Evolutionary conservation across 139 green algal genomes (phyloP).

Genomic region (Chlorella sorokiniana): DNA sequence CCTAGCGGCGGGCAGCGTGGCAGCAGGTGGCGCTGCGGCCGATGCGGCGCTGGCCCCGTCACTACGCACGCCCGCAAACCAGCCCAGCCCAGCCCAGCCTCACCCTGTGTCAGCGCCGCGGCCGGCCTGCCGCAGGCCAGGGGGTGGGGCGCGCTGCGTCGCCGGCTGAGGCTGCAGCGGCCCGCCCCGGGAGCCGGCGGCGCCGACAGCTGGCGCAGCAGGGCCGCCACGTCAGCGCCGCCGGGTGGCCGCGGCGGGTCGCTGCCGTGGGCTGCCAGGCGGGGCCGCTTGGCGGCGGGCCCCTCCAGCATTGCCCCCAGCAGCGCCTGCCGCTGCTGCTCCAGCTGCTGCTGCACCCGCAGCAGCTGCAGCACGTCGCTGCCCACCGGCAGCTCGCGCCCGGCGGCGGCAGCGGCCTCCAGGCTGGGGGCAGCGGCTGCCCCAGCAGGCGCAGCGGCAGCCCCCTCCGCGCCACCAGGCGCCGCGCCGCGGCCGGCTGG

Average conservation of each 20-base stretch:
- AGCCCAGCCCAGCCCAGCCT: too few species aligned
- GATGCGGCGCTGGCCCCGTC: too few species aligned
- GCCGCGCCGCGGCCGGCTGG: background rate
- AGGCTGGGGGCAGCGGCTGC: background rate
- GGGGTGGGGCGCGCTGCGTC: background rate
- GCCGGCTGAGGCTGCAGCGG: background rate
- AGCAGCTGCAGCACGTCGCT: background rate
- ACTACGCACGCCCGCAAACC: too few species aligned
- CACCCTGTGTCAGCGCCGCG: too few species aligned
- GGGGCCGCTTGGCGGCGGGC: too few species aligned
- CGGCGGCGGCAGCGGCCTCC: background rate
- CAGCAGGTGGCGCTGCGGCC: too few species aligned
- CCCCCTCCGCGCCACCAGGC: background rate
- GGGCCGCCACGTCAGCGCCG: background rate
- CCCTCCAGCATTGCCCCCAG: background rate
- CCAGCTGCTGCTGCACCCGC: constrained; percentile 15
- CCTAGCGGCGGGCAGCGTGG: too few species aligned
- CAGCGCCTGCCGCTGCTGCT: constrained; percentile 1
- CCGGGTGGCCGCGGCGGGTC: too few species aligned
- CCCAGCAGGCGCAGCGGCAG: constrained; percentile 6
- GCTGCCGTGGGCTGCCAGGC: background rate
- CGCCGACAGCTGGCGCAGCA: background rate
- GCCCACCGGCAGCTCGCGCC: background rate
- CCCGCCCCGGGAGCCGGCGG: too few species aligned
- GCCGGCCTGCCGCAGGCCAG: too few species aligned